A percentile compares a stretch with the other conserved stretches of the same genome.
phyloP scores from a whole-genome alignment of 345 rosid species.

The Acer campestre region DNA sequence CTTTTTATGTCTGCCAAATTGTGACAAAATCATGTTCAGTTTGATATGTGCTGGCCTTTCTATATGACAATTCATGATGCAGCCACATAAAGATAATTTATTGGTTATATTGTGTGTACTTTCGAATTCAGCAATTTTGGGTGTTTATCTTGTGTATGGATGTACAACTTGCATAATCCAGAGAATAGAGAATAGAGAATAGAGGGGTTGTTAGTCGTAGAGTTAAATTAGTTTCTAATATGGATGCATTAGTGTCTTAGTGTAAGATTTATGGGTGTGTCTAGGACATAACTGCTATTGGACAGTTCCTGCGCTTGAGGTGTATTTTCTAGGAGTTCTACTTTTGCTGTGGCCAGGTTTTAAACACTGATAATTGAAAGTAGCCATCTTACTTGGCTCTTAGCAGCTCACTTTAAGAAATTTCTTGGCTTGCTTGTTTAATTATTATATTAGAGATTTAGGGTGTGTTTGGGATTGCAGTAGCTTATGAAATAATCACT shows the following conservation, averaged over 20 bases:
- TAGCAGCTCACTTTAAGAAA: not conserved
- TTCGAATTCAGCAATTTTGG: not conserved
- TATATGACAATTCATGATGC: not conserved
- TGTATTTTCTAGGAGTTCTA: not conserved
- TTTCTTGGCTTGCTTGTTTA: not conserved
- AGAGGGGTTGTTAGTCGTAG: not conserved
- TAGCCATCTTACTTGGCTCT: not conserved
- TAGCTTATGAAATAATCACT: too few relatives aligned
- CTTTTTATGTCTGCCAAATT: too few relatives aligned
- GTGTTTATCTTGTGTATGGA: not conserved
- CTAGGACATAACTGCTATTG: not conserved
- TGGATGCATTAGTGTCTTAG: not conserved
- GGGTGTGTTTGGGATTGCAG: too few relatives aligned
- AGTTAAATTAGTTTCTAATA: constrained; percentile 1
- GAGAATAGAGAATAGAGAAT: not conserved
- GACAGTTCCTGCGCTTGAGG: not conserved
- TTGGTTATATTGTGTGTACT: not conserved
- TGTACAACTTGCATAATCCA: not conserved
- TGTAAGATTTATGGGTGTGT: constrained; percentile 1
- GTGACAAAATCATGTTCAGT: constrained; percentile 4
- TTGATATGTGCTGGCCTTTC: not conserved
- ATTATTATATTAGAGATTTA: not conserved
- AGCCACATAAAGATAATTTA: not conserved
- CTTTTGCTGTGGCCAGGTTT: not conserved
- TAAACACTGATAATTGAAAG: not conserved